Base-by-base conservation (phyloP, 2,329 filamentous ascomycete genomes). In the Penicillium brevicompactum region DNA sequence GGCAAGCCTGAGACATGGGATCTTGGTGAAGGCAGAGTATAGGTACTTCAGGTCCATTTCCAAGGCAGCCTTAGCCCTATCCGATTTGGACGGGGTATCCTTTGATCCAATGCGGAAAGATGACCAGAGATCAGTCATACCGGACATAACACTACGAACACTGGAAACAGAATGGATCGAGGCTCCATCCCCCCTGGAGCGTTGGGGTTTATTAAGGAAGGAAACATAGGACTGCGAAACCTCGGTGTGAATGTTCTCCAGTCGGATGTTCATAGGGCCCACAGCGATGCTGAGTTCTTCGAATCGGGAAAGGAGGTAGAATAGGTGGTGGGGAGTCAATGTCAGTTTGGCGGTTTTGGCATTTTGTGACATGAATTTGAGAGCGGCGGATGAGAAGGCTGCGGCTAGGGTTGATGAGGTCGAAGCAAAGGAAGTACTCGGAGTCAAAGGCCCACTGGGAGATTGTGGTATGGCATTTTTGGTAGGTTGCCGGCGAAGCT, bases 1-100 rank as follows among this genome's bases (percentile, higher is more conserved):
- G 27, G 92, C 87, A 52, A 99, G 81, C 61, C 89, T 87, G 60
- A 99, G 80, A 69, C 91, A 96, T 0, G 94, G 94, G 42, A 99
- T 96, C 78, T 97, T 99, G 69, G 94, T 99, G 71, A 97, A 99
- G 54, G 94, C 91, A 41, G 94, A 97, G 78, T 97, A 99, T 32
- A 99, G 82, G 73, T 99, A 97, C 74, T 93, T 97, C 64, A 97
- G 79, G 72, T 99, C 94, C 54, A 89, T 86, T 70, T 94, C 87
- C 53, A 94, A 77, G 43, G 91, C 89, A 55, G 88, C 88, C 75
- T 95, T 96, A 72, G 94, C 91, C 70, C 91, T 92, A 75, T 97
- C 94, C 34, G 87, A 90, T 70, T 92, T 90, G 61, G 91, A 88
- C 47, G 86, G 85, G 41, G 89, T 87, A 67, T 91, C 91, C 74